Percentiles rank a stretch among this genome's conserved stretches.
phyloP scores from a whole-genome alignment of 495 filamentous ascomycete species.

The Chaetomium fimeti region DNA sequence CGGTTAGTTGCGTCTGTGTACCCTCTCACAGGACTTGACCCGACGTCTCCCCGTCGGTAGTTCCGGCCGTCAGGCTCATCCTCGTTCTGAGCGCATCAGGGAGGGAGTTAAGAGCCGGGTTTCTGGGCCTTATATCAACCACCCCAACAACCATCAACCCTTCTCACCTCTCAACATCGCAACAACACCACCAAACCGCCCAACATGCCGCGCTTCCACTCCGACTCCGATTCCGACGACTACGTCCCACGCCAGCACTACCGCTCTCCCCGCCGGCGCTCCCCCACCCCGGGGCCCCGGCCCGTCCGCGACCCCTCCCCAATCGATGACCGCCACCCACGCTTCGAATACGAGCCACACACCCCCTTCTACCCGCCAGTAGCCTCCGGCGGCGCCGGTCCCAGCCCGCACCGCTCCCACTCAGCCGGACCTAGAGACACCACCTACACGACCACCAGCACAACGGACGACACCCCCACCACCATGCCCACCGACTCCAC shows the following conservation, averaged over 20 bases:
- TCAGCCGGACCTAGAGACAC: background rate
- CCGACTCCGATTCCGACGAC: slow-evolving; percentile 9
- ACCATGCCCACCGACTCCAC: slow-evolving; percentile 1
- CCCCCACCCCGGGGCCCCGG: slow-evolving; percentile 9
- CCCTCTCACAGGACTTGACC: background rate
- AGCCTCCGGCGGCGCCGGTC: background rate
- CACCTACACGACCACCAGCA: background rate
- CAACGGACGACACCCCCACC: background rate
- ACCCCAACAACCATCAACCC: background rate
- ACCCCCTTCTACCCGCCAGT: slow-evolving; percentile 23
- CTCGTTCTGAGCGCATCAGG: background rate
- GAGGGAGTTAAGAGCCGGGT: background rate
- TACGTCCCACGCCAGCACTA: slow-evolving; percentile 12
- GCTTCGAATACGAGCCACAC: slow-evolving; percentile 17
- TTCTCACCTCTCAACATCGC: background rate
- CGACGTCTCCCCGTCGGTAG: background rate
- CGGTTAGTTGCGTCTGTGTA: slow-evolving; percentile 7
- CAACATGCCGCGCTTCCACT: slow-evolving; percentile 17
- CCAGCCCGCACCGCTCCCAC: background rate
- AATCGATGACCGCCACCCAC: background rate
- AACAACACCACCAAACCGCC: background rate
- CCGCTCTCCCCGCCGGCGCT: slow-evolving; percentile 13
- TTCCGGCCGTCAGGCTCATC: slow-evolving; percentile 12
- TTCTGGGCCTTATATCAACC: background rate
- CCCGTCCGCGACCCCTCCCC: slow-evolving; percentile 12